phyloP scores from a whole-genome alignment of 1,284 basidiomycete genomes.

The Testicularia cyperi region DNA sequence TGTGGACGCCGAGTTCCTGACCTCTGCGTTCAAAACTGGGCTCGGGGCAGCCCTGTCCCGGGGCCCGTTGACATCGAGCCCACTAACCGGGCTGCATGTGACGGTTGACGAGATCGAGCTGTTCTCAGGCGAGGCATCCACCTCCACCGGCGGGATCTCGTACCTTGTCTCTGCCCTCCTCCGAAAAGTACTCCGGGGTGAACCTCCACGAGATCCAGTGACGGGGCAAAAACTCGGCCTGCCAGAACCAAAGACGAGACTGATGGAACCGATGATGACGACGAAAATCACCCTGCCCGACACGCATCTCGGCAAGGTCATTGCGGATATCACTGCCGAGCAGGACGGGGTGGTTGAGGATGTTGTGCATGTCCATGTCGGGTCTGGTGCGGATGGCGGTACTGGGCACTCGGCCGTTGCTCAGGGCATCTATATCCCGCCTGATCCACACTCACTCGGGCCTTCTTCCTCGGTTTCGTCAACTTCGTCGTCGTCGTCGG shows the following conservation, averaged over 20 bases:
- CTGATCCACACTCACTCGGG: no score
- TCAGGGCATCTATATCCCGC: conserved; percentile 71
- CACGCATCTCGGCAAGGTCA: conserved; percentile 45
- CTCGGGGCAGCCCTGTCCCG: conserved; percentile 44
- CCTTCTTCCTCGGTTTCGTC: no score
- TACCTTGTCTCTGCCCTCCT: conserved; percentile 34
- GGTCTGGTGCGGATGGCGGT: no score
- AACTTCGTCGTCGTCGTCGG: no score
- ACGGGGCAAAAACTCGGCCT: conserved; percentile 1
- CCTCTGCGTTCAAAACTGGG: conserved; percentile 25
- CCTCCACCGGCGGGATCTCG: conserved; percentile 41
- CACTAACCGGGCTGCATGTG: conserved; percentile 42
- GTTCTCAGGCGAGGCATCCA: conserved; percentile 42
- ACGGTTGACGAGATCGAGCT: conserved; percentile 25
- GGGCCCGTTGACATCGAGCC: conserved; percentile 51
- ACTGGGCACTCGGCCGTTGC: no score
- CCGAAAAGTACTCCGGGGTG: conserved; percentile 33
- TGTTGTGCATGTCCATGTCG: conserved; percentile 47
- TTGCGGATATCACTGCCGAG: conserved; percentile 51
- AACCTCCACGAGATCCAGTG: conserved; percentile 3
- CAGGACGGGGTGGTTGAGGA: conserved; percentile 49
- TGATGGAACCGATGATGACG: conserved; percentile 59
- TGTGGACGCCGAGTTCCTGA: conserved; percentile 18
- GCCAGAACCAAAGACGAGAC: conserved; percentile 9
- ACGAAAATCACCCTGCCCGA: conserved; percentile 42